These are phyloP conservation scores for Serendipita sp. DNA, from an alignment of 768 basidiomycete species.

Conservation along the genomic window DNA sequence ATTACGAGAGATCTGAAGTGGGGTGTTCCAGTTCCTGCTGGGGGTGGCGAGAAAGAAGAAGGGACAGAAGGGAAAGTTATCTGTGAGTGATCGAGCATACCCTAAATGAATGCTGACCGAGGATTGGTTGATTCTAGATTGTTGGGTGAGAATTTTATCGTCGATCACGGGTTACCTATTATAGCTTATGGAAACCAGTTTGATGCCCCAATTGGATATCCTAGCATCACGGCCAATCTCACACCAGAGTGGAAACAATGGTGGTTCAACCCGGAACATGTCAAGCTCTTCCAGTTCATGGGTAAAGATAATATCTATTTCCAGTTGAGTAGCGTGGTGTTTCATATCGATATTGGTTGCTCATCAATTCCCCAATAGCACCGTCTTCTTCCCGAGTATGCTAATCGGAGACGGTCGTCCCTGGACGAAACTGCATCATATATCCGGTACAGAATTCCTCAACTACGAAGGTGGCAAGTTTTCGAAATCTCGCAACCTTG, in stretches of 20 bases:
- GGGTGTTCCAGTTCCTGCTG: conserved; percentile 84
- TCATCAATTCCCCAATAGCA: conserved; percentile 19
- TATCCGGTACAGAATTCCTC: conserved; percentile 92
- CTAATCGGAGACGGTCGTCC: conserved; percentile 75
- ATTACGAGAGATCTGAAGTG: conserved; percentile 88
- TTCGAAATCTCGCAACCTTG: conserved; percentile 91
- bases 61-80: conserved; percentile 91
- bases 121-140: not conserved
- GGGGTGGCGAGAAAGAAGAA: conserved; percentile 52
- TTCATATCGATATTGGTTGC: not conserved
- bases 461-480: conserved; percentile 99
- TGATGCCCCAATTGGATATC: conserved; percentile 92
- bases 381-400: conserved; percentile 83
- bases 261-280: conserved; percentile 89
- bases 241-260: conserved; percentile 89
- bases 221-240: conserved; percentile 92
- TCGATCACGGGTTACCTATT: not conserved
- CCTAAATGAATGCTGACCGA: not conserved
- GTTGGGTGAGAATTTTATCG: not conserved
- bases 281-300: conserved; percentile 96
- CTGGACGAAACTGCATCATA: conserved; percentile 87
- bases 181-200: conserved; percentile 36
- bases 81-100: conserved; percentile 40
- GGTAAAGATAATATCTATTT: conserved; percentile 99
- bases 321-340: conserved; percentile 27